A percentile compares a stretch with the other conserved stretches of the same genome.
phyloP scores from a whole-genome alignment of 2,329 filamentous ascomycete species.

The Botrytis medusae region DNA sequence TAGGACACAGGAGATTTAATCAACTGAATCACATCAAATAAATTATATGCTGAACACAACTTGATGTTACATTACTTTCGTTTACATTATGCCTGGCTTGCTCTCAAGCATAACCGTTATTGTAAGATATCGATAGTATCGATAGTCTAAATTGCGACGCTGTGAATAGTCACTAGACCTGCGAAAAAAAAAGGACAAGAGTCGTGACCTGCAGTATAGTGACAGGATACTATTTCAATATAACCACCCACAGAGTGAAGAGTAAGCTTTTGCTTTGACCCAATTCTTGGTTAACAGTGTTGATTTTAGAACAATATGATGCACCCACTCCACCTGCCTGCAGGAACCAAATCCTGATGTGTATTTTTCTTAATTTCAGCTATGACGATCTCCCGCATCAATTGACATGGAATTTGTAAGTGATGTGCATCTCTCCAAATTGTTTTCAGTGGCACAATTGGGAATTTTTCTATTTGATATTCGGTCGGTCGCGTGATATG shows the following conservation, averaged over 20 bases:
- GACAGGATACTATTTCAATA: neutral
- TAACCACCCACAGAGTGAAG: neutral
- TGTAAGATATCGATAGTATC: neutral
- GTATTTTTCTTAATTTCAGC: constrained; percentile 1
- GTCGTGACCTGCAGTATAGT: neutral
- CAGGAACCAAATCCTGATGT: neutral
- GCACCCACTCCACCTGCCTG: neutral
- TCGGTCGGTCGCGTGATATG: neutral
- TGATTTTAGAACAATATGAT: neutral
- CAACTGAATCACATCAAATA: neutral
- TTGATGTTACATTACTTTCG: neutral
- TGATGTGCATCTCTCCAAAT: neutral
- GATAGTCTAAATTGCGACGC: neutral
- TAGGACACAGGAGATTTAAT: neutral
- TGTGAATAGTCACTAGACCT: neutral
- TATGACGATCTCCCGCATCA: constrained; percentile 16
- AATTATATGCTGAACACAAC: neutral
- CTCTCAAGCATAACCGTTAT: neutral
- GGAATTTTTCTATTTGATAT: neutral
- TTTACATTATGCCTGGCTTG: neutral
- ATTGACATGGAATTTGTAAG: neutral
- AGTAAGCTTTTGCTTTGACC: neutral
- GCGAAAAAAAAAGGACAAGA: neutral
- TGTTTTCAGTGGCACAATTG: neutral
- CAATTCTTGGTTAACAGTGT: neutral